Conservation (phyloP, 2,329 filamentous ascomycete genomes). For the Macrophomina phaseolina region DNA sequence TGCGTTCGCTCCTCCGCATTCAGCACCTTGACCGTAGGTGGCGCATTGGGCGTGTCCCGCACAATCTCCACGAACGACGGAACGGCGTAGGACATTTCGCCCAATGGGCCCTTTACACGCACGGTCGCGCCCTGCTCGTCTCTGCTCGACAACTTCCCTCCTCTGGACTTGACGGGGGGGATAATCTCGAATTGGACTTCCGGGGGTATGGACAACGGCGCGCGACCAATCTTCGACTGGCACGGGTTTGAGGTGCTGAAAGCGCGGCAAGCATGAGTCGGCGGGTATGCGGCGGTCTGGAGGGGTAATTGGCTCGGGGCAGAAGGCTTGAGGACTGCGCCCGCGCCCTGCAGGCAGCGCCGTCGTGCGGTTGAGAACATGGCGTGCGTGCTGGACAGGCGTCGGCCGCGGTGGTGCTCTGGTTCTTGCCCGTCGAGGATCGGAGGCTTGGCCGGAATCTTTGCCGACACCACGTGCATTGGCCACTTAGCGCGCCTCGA, state of each 20-base stretch:
- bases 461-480: constrained; percentile 12
- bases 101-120: constrained; percentile 80
- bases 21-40: constrained; percentile 71
- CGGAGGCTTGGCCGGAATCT: background rate
- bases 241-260: constrained; percentile 75
- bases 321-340: constrained; percentile 48
- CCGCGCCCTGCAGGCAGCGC: constrained; percentile 59
- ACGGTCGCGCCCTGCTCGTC: constrained; percentile 69
- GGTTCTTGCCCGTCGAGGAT: constrained; percentile 9
- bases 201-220: constrained; percentile 52
- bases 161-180: constrained; percentile 64
- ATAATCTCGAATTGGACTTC: constrained; percentile 73
- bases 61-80: constrained; percentile 77
- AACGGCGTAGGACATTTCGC: constrained; percentile 76
- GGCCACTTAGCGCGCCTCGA: background rate
- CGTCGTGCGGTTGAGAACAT: constrained; percentile 72
- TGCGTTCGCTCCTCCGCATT: constrained; percentile 74
- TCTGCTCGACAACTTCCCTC: constrained; percentile 64
- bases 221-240: constrained; percentile 83
- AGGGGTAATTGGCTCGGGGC: constrained; percentile 50
- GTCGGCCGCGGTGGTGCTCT: background rate
- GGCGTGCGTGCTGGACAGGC: constrained; percentile 33
- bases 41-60: constrained; percentile 67
- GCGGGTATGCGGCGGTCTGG: constrained; percentile 75
- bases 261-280: constrained; percentile 51